Conservation (phyloP, 768 basidiomycete species). For the Gelatoporia subvermispora region DNA sequence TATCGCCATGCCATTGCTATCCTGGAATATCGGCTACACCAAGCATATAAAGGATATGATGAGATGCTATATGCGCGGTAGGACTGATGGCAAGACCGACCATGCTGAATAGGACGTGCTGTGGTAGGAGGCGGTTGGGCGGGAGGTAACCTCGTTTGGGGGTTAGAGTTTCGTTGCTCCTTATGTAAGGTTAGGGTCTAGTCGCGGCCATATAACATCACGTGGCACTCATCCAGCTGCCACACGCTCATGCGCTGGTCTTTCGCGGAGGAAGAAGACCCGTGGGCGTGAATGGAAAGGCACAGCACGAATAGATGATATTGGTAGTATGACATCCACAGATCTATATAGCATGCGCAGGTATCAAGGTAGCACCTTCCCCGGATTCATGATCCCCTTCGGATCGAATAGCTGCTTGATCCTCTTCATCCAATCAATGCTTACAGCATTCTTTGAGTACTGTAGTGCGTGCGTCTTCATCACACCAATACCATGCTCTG, state of each 20-base stretch:
- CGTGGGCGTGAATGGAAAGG: no score
- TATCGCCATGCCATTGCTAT: slow-evolving; percentile 57
- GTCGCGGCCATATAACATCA: slow-evolving; percentile 5
- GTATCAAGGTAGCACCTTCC: slow-evolving; percentile 54
- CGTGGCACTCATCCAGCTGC: no score
- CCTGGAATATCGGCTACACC: slow-evolving; percentile 67
- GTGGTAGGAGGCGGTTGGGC: not conserved
- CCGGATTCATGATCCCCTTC: slow-evolving; percentile 88
- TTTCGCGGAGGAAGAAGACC: no score
- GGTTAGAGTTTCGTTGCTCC: slow-evolving; percentile 18
- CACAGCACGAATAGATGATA: no score
- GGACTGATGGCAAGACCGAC: slow-evolving; percentile 2
- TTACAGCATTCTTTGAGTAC: slow-evolving; percentile 78
- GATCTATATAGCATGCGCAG: no score
- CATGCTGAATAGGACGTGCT: slow-evolving; percentile 7
- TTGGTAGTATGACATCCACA: no score
- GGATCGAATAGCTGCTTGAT: slow-evolving; percentile 90
- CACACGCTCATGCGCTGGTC: no score
- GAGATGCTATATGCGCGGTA: not conserved
- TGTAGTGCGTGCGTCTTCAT: slow-evolving; percentile 89
- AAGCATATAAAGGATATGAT: not conserved
- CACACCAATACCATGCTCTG: slow-evolving; percentile 94
- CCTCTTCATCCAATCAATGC: slow-evolving; percentile 85
- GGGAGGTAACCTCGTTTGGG: slow-evolving; percentile 18
- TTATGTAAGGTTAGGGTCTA: slow-evolving; percentile 18